Evolutionary conservation across 2,329 filamentous ascomycete genomes (phyloP).

Genomic region (Salinomyces thailandicus): DNA sequence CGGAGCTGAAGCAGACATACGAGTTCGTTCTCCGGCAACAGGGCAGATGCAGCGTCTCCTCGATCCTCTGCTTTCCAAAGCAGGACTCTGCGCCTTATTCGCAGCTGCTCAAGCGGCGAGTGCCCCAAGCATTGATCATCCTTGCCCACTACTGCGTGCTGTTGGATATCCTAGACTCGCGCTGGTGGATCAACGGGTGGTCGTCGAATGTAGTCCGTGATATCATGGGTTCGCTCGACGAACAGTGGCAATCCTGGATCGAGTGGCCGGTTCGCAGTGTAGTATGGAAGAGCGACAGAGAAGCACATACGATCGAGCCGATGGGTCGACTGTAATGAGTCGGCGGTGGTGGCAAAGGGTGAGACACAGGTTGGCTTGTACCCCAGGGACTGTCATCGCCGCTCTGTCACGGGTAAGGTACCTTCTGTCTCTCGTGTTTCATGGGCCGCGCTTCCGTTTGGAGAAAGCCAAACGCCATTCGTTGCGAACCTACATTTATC

Average conservation of each 20-base stretch:
- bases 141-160: constrained; percentile 23
- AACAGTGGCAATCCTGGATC: constrained; percentile 22
- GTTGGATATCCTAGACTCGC: constrained; percentile 17
- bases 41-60: constrained; percentile 14
- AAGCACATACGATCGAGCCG: too few species aligned
- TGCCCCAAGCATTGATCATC: constrained; percentile 22
- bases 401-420: too few species aligned
- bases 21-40: constrained; percentile 10
- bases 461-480: too few species aligned
- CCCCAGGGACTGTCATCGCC: too few species aligned
- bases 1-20: constrained; percentile 20
- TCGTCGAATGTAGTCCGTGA: constrained; percentile 16
- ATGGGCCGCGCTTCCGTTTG: too few species aligned
- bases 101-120: constrained; percentile 16
- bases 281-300: too few species aligned
- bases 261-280: constrained; percentile 21
- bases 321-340: too few species aligned
- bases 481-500: too few species aligned
- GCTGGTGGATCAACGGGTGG: constrained; percentile 23
- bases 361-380: too few species aligned
- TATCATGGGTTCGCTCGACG: constrained; percentile 15
- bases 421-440: too few species aligned
- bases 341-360: too few species aligned
- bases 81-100: constrained; percentile 18
- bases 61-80: constrained; percentile 23